Base-by-base conservation (phyloP, 169 alveolate genomes). In the Plasmodium relictum region DNA sequence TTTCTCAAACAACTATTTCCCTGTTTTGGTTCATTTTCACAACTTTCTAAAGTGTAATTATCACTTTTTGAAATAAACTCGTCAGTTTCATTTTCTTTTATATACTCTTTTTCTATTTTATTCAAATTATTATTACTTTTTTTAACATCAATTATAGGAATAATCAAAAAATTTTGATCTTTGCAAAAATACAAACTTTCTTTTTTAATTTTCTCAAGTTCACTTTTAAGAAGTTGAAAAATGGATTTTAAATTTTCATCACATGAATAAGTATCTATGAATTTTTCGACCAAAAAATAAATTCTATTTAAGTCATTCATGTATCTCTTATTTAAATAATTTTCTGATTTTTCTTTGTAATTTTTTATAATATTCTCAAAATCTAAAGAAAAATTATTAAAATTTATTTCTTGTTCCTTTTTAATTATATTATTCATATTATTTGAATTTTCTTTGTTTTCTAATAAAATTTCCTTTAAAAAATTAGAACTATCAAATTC, bases 201-300 rank as follows among this genome's bases (percentile, higher is more conserved):
- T 24, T 58, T 78, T 37, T 78, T 63, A 20, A 22, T 58, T 69
- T 78, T 78, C 31, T 78, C 89, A 41, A 78, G 44, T 78, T 78
- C 89, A 70, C 45, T 63, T 16, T 66, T 52, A 20, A 78, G 61
- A 20, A 78, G 76, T 78, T 78, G 89, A 63, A 78, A 78, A 78
- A 78, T 78, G 6, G 71, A 78, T 63, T 78, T 78, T 58, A 78
- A 78, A 78, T 78, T 78, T 26, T 78, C 78, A 50, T 39, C 63
- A 65, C 89, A 78, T 14, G 71, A 31, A 69, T 78, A 78, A 10
- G 59, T 78, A 22, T 48, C 48, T 37, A 45, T 65, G 65, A 78
- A 63, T 8, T 78, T 9, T n/a, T 78, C 61, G 48, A 66, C 41
- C 20, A 78, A 48, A 63, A 18, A 65, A 63, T 50, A 14, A 78